These are phyloP conservation scores for Penicillium steckii DNA, from an alignment of 495 filamentous ascomycete genomes.

Conservation along the genomic window DNA sequence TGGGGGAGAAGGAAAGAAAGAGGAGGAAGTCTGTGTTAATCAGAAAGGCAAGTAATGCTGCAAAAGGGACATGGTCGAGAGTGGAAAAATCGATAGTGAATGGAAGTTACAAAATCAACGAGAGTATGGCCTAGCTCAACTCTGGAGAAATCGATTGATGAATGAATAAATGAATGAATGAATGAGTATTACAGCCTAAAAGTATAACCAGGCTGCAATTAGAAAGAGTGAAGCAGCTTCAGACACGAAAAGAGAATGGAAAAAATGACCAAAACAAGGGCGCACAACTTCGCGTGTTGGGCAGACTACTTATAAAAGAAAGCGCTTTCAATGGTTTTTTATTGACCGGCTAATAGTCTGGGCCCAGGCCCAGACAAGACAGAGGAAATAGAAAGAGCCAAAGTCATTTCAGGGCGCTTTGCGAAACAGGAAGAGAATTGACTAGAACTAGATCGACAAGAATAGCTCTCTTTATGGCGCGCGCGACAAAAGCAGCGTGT, in stretches of 20 bases:
- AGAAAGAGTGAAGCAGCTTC: slow-evolving; percentile 15
- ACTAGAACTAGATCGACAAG: background rate
- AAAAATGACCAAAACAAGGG: slow-evolving; percentile 1
- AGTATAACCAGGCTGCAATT: background rate
- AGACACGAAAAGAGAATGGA: slow-evolving; percentile 1
- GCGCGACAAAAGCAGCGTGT: slow-evolving; percentile 10
- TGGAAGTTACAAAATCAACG: background rate
- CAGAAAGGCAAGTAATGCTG: background rate
- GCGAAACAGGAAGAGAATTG: slow-evolving; percentile 7
- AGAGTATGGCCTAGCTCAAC: slow-evolving; percentile 4
- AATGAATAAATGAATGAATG: background rate
- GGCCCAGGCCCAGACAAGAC: background rate
- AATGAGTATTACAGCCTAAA: background rate
- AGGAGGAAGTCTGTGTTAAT: background rate
- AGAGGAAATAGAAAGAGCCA: background rate
- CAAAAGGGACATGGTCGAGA: background rate
- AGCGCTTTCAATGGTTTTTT: background rate
- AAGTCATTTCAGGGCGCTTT: background rate
- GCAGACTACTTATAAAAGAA: slow-evolving; percentile 4
- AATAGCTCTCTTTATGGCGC: background rate
- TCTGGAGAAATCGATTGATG: background rate
- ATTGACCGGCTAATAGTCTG: background rate
- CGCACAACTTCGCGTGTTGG: background rate
- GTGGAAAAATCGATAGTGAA: background rate
- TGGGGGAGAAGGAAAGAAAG: background rate